Evolutionary conservation across 192 early-diverging fungal species (phyloP).

Genomic region (Geranomyces variabilis): DNA sequence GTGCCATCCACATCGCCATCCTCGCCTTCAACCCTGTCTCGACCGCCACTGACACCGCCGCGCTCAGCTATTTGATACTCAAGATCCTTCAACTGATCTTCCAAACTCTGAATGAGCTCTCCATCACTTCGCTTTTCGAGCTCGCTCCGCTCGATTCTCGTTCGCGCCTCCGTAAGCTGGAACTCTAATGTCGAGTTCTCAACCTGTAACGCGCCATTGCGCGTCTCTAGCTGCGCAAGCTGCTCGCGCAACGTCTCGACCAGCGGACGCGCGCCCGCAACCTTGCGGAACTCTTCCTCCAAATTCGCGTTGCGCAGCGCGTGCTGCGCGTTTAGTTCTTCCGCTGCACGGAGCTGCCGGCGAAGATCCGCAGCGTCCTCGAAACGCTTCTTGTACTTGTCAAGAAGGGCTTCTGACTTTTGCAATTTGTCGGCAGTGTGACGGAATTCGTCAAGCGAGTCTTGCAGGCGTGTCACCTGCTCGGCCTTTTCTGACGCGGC

Average conservation of each 20-base stretch:
- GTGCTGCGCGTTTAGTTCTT: constrained; percentile 74
- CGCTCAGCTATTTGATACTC: constrained; percentile 45
- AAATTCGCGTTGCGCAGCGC: constrained; percentile 73
- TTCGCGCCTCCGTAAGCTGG: constrained; percentile 62
- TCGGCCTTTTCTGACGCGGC: constrained; percentile 57
- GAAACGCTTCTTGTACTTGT: constrained; percentile 95
- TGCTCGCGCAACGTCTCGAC: constrained; percentile 90
- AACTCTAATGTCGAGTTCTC: constrained; percentile 76
- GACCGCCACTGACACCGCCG: not conserved
- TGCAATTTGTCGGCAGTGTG: constrained; percentile 89
- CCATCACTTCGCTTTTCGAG: constrained; percentile 65
- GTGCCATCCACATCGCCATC: not conserved
- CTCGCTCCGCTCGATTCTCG: constrained; percentile 67
- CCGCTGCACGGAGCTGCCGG: constrained; percentile 73
- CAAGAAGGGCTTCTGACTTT: constrained; percentile 92
- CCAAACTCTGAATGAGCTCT: constrained; percentile 77
- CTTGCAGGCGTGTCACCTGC: constrained; percentile 73
- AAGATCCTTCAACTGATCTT: constrained; percentile 80
- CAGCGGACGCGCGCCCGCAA: constrained; percentile 74
- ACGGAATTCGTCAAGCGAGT: constrained; percentile 90
- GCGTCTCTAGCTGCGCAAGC: constrained; percentile 72
- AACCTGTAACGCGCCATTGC: constrained; percentile 65
- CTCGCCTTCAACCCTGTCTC: no score
- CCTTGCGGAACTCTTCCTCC: constrained; percentile 87
- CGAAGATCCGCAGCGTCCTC: constrained; percentile 85